Evolutionary conservation across 192 early-diverging fungal species (phyloP).

Genomic region (Thamnidium elegans): DNA sequence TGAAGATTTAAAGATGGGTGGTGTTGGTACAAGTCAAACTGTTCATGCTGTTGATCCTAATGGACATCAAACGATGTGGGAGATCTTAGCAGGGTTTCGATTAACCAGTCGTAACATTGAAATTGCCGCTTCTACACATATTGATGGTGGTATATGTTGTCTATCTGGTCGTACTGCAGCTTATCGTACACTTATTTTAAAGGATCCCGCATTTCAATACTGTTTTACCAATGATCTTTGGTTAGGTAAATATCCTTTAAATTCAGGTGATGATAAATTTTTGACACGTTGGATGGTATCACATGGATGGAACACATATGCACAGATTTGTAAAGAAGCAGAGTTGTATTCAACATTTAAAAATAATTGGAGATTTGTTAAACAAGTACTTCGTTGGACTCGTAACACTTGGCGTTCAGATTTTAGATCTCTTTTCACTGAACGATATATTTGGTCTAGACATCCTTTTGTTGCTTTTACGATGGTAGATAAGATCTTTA

Average conservation of each 20-base stretch:
- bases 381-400: conserved; percentile 71
- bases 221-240: conserved; percentile 70
- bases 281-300: conserved; percentile 72
- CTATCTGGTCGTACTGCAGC: conserved; percentile 70
- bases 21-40: conserved; percentile 64
- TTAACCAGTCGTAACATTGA: conserved; percentile 72
- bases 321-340: conserved; percentile 64
- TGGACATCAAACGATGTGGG: conserved; percentile 64
- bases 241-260: conserved; percentile 69
- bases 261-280: conserved; percentile 75
- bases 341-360: conserved; percentile 71
- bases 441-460: conserved; percentile 59
- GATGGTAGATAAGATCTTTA: conserved; percentile 76
- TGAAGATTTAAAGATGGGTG: conserved; percentile 69
- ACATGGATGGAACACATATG: conserved; percentile 66
- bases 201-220: conserved; percentile 70
- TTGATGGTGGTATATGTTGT: conserved; percentile 74
- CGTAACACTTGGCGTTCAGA: conserved; percentile 74
- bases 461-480: conserved; percentile 72
- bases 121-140: conserved; percentile 69
- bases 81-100: conserved; percentile 67
- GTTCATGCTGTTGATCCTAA: conserved; percentile 55
- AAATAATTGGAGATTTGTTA: conserved; percentile 72
- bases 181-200: conserved; percentile 65
- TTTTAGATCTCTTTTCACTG: conserved; percentile 60